phyloP scores from a whole-genome alignment of 768 basidiomycete species.

The Rubroboletus pulcherrimus region DNA sequence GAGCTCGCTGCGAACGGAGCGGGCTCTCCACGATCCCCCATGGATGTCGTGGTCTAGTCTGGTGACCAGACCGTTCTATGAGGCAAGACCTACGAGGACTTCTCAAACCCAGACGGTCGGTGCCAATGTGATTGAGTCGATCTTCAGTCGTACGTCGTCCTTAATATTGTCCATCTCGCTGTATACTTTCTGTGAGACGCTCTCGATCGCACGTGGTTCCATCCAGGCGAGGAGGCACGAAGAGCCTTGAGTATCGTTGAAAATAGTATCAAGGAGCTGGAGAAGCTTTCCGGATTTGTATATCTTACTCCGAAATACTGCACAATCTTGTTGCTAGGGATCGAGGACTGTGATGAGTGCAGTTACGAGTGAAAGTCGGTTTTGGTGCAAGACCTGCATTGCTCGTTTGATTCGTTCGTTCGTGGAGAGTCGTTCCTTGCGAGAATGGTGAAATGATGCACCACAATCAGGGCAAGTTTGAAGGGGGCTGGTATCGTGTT shows the following conservation, averaged over 20 bases:
- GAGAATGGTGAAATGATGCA: too few species aligned
- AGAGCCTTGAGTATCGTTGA: background rate
- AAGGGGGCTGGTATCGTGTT: background rate
- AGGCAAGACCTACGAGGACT: too few species aligned
- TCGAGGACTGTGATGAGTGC: background rate
- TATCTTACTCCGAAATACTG: background rate
- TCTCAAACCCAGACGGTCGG: too few species aligned
- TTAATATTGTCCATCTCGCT: conserved; percentile 18
- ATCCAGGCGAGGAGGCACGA: background rate
- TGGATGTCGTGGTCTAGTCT: too few species aligned
- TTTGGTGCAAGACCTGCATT: background rate
- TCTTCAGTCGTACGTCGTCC: background rate
- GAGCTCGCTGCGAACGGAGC: too few species aligned
- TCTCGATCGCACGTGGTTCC: too few species aligned
- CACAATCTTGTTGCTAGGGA: background rate
- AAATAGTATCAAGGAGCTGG: background rate
- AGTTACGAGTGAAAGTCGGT: background rate
- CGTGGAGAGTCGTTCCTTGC: background rate
- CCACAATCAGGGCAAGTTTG: too few species aligned
- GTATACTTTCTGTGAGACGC: too few species aligned
- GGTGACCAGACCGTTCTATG: too few species aligned
- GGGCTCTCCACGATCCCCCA: too few species aligned
- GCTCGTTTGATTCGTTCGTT: background rate
- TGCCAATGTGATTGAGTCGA: background rate
- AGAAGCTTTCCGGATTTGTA: background rate